Base-by-base conservation (phyloP, 441 rosid genomes). In the Manihot esculenta region DNA sequence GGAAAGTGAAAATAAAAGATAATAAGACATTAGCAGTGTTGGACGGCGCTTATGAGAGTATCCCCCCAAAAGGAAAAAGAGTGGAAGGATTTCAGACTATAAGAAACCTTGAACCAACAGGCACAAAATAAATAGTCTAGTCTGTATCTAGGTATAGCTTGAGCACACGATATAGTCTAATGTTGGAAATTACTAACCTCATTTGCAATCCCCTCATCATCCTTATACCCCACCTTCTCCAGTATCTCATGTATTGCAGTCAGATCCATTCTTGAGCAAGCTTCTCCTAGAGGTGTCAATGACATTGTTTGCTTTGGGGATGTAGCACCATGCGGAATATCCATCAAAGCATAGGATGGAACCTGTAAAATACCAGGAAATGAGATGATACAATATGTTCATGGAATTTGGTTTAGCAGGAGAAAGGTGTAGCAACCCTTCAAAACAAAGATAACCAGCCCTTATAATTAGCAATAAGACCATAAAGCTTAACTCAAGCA, bases 221-320 rank as follows among this genome's bases (percentile, higher is more conserved):
- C 97, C 71, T 87, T 89, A 80, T 92, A 94, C 72, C 99, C 98
- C 45, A 77, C 68, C 77, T 88, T 87, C 75, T 94, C 98, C 18
- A 94, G 82, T 70, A 94, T 83, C 79, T 89, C 94, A 70, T 90
- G 94, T 73, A 94, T 89, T 2, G 96, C 96, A 26, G 96, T 88
- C 70, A 94, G 86, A 78, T 94, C 99, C 78, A 87, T 66, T 78
- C 93, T 86, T 11, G 88, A 86, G 82, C 94, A 92, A 74, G 99
- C 99, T 63, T 94, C 99, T 0, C 93, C 98, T 1, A 94, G 78
- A 73, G 98, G 97, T 7, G 94, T 88, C 71, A 92, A 72, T 17
- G 69, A 71, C 23, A 86, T 56, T 33, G 80, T 74, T 80, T 85
- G 83, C 77, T 82, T 78, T 57, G 88, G 68, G 68, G 88, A 77